Base-by-base conservation (phyloP, 2,329 filamentous ascomycete species). In the Cyanodermella asteris region DNA sequence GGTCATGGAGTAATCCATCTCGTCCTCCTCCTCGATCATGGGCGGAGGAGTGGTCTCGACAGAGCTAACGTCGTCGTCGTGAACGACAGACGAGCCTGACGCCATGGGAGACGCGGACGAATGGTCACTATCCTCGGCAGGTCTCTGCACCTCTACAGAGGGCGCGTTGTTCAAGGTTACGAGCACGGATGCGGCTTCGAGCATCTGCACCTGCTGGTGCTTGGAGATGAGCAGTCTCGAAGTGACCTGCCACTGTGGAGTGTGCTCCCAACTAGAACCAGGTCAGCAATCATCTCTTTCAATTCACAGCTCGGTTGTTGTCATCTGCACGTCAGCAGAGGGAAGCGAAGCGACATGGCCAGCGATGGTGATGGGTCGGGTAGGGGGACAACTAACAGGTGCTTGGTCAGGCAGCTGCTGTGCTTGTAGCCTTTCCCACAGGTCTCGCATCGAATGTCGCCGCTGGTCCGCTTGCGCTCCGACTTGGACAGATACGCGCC, bases 401-500 rank as follows among this genome's bases (percentile, higher is more conserved):
- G 87, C 69, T 94, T 97, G 50, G 78, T 90, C 62, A 97, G 70
- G 70, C 87, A 97, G 61, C 87, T 94, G 70, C 82, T 91, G 65
- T 97, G 87, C 71, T 97, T 97, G 69, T 97, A 97, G 56, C 81
- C 81, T 65, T 97, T 97, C 53, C 84, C 84, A 61, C 87, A 97
- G 55, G 82, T 84, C 48, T 91, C 80, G 59, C 87, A 97, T 53
- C 76, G 80, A 47, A 97, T 68, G 50, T 94, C 84, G 43, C 71
- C 67, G 55, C 68, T 75, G 50, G 67, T 64, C 55, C 80, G 82
- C 57, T 69, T 72, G 38, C 65, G 62, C 41, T 84, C 76, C 38
- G 74, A 72, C 52, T 87, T 90, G 41, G 62, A 57, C 34, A 84
- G 60, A 39, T 75, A 70, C 38, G 84, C 77, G 33, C 81, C 82